Evolutionary conservation across 2,329 filamentous ascomycete species (phyloP).

Genomic region (Aureobasidium mangrovei): DNA sequence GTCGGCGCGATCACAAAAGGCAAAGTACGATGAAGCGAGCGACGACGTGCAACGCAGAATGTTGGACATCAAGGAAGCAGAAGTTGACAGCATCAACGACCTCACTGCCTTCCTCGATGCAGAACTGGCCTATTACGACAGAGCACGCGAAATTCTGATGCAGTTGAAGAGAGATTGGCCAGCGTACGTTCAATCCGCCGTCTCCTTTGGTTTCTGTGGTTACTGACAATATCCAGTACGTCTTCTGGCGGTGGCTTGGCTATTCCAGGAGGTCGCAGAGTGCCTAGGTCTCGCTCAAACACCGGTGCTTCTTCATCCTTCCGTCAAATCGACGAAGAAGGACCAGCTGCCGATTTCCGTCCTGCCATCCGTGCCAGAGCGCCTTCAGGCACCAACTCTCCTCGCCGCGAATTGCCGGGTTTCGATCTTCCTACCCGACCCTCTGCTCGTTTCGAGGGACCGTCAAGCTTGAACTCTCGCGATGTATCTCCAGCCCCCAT

Average conservation of each 20-base stretch:
- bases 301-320: constrained; percentile 57
- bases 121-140: constrained; percentile 84
- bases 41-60: constrained; percentile 88
- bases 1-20: constrained; percentile 80
- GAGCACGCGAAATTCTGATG: constrained; percentile 73
- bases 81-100: constrained; percentile 72
- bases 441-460: constrained; percentile 51
- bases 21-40: constrained; percentile 91
- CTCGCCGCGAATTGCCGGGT: constrained; percentile 32
- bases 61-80: constrained; percentile 92
- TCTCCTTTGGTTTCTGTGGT: constrained; percentile 12
- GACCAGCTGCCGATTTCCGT: constrained; percentile 42
- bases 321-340: constrained; percentile 47
- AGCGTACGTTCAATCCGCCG: constrained; percentile 39
- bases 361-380: constrained; percentile 43
- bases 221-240: constrained; percentile 12
- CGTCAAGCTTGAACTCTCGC: constrained; percentile 31
- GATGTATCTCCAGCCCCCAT: constrained; percentile 42
- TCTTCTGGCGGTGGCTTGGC: constrained; percentile 9
- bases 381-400: constrained; percentile 33
- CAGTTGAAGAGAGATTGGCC: constrained; percentile 63
- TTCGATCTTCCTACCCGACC: constrained; percentile 41
- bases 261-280: constrained; percentile 23
- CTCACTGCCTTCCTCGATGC: constrained; percentile 76
- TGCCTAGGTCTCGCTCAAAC: constrained; percentile 50